Base-by-base conservation (phyloP, 805 yeast species). In the Yamadazyma endophytica region DNA sequence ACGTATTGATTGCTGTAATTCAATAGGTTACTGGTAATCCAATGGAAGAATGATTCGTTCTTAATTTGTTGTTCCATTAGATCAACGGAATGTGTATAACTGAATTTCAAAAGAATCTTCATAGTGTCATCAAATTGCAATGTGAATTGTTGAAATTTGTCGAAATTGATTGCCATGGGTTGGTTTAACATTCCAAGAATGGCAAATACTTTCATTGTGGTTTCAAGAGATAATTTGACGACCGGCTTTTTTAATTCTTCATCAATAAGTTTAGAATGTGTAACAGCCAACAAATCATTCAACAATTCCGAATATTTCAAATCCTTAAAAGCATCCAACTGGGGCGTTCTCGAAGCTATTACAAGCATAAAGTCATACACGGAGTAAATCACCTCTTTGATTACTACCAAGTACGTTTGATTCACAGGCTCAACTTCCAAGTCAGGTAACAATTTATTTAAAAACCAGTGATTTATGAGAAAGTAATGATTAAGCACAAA, bases 21-120 rank as follows among this genome's bases (percentile, higher is more conserved):
- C 3, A 36, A 43, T 3, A 31, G 21, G 26, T 41, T 41, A 3
- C 32, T 39, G n/a, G 46, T 41, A 26, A 36, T 39, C 68, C 68
- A 61, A 26, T 49, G 51, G 32, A 58, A 44, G 26, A 61, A 58
- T 3, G 64, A 55, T 13, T 40, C 40, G 34, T 43, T 55, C 32
- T 43, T 46, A 17, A 52, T 43, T 21, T 49, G 41, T 15, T 35
- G 24, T 11, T 42, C 37, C 18, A 49, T 33, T 15, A 58, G 37
- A 35, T 54, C 60, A 7, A 46, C 45, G 9, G 42, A 41, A 21
- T 42, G 44, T 6, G 34, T 33, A 31, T 44, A 46, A 30, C 35
- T 40, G 15, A 26, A 23, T 24, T 44, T 40, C 27, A 42, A 24
- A 26, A 37, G 46, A 33, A 32, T 31, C 28, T 13, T 42, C 25